Evolutionary conservation across 768 basidiomycete genomes (phyloP), one percentile per base, ranked within the genome.

Genomic region (Pisolithus sp.): DNA sequence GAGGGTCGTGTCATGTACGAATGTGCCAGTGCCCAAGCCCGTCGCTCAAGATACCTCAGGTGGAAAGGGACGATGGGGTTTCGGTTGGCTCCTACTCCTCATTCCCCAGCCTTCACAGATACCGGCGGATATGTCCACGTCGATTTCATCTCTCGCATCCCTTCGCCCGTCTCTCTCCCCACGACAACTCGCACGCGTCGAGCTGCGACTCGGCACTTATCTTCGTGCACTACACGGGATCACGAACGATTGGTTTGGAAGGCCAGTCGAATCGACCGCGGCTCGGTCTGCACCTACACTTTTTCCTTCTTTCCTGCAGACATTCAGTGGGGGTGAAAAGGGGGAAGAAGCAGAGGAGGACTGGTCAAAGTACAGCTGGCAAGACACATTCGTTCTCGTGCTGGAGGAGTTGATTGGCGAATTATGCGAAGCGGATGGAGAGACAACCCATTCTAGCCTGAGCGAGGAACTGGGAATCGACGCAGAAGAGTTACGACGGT

Each of bases 181-280:
- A 3, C 57, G 69, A 20, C 73, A 80, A 41, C 63, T 62, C 3
- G 59, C 75, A 4, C 66, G 74, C 18, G 59, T 88, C 51, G 82
- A 88, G 52, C 71, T 85, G n/a, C 71, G 75, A 48, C 68, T 86
- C 2, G 88, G 87, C 7, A 65, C 73, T 31, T 73, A 79, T 58
- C 74, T 89, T 36, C 78, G 77, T 6, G 74, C 80, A 51, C 69
- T 87, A n/a, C 87, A 89, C 59, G 73, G 65, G 10, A 74, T 86
- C n/a, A 82, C 85, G 60, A 87, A 86, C 68, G 85, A 89, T 60
- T 88, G 81, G 81, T 89, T 81, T 57, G 87, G 87, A 3, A 58
- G 73, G 4, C 82, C 82, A 17, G 47, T n/a, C 26, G 60, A 61
- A n/a, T 41, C 53, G 43, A 50, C 56, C 10, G n/a, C 39, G 10